Evolutionary conservation across 78 protist genomes (phyloP).

Genomic region (Dictyostelium capitatum): DNA sequence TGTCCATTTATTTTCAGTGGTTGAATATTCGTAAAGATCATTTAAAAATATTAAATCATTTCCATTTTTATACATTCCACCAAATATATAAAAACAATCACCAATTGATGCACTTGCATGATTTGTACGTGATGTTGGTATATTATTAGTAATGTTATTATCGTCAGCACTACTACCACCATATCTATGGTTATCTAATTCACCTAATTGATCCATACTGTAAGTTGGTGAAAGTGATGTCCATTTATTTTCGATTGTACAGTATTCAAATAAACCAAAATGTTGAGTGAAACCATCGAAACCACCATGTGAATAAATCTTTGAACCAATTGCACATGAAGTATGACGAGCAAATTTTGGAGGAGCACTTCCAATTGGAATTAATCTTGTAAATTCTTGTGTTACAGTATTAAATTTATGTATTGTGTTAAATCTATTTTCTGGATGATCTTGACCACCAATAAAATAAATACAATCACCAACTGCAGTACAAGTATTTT

Average conservation of each 20-base stretch:
- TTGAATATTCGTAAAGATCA: constrained; percentile 28
- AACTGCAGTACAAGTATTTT: constrained; percentile 42
- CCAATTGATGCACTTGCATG: constrained; percentile 63
- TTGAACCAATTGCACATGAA: constrained; percentile 33
- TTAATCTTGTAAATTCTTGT: constrained; percentile 20
- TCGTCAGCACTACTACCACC: neutral
- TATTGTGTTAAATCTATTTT: constrained; percentile 54
- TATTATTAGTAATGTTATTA: neutral
- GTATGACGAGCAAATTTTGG: constrained; percentile 80
- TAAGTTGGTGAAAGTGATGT: neutral
- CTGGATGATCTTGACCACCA: constrained; percentile 72
- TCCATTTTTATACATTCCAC: constrained; percentile 55
- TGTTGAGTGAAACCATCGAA: constrained; percentile 66
- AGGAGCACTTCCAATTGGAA: constrained; percentile 18
- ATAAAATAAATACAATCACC: constrained; percentile 58
- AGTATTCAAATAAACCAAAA: constrained; percentile 44
- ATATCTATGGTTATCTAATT: neutral
- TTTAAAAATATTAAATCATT: constrained; percentile 48
- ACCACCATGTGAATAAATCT: constrained; percentile 67
- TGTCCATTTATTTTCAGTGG: neutral
- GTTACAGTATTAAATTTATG: constrained; percentile 51
- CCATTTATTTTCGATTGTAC: constrained; percentile 34
- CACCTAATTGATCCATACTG: neutral
- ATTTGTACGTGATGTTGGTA: constrained; percentile 47
- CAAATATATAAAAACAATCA: constrained; percentile 57